Evolutionary conservation across 2,329 filamentous ascomycete genomes (phyloP), one percentile per base, ranked within the genome.

Genomic region (Calonectria pseudoturangicola): DNA sequence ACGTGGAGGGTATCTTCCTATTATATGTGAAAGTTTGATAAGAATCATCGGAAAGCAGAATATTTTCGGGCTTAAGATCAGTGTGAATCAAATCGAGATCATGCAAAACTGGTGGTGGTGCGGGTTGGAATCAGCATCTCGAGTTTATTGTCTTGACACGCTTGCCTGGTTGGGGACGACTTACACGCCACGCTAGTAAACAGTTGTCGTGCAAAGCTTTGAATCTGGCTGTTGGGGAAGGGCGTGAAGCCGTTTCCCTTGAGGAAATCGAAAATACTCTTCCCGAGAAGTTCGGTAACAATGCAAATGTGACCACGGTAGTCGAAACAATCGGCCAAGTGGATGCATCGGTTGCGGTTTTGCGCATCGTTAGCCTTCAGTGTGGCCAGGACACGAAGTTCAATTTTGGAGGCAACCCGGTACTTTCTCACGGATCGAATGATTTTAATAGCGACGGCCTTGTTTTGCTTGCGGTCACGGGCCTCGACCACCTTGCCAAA

Each of bases 401-500:
- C 97, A 79, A 99, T 99, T 75, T 95, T 92, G 13, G 95, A 98
- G 41, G 97, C 97, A 85, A 99, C 97, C 54, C 97, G 93, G 82
- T 99, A 99, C 83, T 99, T 99, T 81, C 98, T 97, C 12, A 99
- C 97, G 1, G 97, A 98, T 77, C 97, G 93, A 77, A 99, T 98
- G 83, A 99, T 97, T 84, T 99, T 99, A 84, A 99, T 95, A 39
- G 97, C 97, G 50, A 98, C 97, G 8, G 89, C 83, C 82, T 96
- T 95, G 77, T 93, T 93, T 75, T 92, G 92, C 79, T 91, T 90
- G 73, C 91, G 91, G 82, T 99, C 97, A 78, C 91, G 93, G 66
- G 97, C 97, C 84, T 98, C 94, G 15, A 99, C 97, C n/a, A 99
- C 97, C 84, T 99, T 99, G 81, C 97, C 97, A 82, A 99, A 99